Evolutionary conservation across 2,329 filamentous ascomycete genomes (phyloP).

Genomic region (Colletotrichum eleusines): DNA sequence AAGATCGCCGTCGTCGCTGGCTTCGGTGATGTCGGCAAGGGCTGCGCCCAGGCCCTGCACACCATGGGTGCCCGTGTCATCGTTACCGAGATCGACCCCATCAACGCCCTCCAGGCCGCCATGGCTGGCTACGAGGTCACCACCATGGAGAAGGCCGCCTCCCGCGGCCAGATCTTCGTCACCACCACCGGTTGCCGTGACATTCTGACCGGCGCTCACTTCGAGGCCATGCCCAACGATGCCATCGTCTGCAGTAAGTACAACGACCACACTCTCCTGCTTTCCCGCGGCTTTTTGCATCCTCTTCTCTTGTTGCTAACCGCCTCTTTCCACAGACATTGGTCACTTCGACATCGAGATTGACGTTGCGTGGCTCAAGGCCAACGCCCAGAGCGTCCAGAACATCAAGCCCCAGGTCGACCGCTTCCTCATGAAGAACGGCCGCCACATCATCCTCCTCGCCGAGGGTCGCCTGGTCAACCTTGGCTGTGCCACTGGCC

Average conservation of each 20-base stretch:
- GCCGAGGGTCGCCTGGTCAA: constrained; percentile 99
- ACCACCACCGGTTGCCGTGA: constrained; percentile 99
- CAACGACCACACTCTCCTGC: constrained; percentile 11
- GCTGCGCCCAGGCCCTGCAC: constrained; percentile 94
- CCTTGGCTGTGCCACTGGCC: constrained; percentile 97
- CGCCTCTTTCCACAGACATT: constrained; percentile 74
- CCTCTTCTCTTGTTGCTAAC: constrained; percentile 35
- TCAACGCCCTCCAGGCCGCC: constrained; percentile 99
- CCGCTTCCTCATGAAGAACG: constrained; percentile 93
- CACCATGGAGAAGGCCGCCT: constrained; percentile 97
- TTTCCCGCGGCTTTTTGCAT: background rate
- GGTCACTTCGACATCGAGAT: constrained; percentile 99
- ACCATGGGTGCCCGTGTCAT: constrained; percentile 97
- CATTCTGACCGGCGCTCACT: constrained; percentile 92
- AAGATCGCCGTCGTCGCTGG: constrained; percentile 98
- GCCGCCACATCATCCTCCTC: constrained; percentile 97
- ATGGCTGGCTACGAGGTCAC: constrained; percentile 97
- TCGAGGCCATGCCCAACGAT: constrained; percentile 95
- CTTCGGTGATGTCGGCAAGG: constrained; percentile 99
- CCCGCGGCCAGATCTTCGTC: constrained; percentile 95
- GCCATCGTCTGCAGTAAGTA: constrained; percentile 95
- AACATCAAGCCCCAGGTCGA: constrained; percentile 99
- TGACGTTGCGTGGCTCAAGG: constrained; percentile 99
- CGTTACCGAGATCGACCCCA: constrained; percentile 97
- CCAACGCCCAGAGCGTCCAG: constrained; percentile 90